These are phyloP conservation scores for Cercospora beticola DNA, from an alignment of 2,329 filamentous ascomycete species.

Conservation along the genomic window DNA sequence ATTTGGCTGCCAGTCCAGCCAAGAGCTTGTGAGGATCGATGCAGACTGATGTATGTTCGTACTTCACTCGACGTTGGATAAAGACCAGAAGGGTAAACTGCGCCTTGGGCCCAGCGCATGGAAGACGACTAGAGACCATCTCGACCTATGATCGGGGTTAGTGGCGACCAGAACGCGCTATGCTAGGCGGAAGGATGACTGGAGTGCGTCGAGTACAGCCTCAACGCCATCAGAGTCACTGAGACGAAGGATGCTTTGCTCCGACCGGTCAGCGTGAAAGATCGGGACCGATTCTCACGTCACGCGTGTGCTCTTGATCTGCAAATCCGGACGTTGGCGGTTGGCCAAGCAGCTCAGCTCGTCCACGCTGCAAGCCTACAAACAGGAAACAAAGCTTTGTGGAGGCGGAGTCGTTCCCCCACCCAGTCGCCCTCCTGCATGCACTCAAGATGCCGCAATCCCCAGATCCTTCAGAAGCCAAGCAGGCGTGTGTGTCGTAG, in stretches of 20 bases:
- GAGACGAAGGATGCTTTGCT: neutral
- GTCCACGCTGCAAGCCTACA: neutral
- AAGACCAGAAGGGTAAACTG: neutral
- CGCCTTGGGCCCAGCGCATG: neutral
- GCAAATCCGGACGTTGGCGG: neutral
- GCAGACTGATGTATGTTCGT: neutral
- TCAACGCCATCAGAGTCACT: neutral
- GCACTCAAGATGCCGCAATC: neutral
- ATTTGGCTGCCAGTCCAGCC: neutral
- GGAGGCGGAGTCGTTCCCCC: slow-evolving; percentile 1
- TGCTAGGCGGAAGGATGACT: neutral
- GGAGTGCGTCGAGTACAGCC: neutral
- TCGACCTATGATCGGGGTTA: neutral
- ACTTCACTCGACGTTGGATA: neutral
- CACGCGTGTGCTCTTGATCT: neutral
- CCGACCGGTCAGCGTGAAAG: neutral
- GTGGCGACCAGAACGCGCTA: neutral
- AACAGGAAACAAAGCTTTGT: neutral
- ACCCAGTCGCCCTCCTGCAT: neutral
- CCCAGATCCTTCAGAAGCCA: neutral
- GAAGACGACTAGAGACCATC: no score
- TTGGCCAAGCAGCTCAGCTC: neutral
- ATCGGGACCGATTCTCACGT: neutral
- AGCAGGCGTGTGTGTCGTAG: neutral
- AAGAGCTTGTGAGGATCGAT: neutral